Conservation (phyloP, 2,329 filamentous ascomycete genomes). For the Nothomitra cinnamomea region DNA sequence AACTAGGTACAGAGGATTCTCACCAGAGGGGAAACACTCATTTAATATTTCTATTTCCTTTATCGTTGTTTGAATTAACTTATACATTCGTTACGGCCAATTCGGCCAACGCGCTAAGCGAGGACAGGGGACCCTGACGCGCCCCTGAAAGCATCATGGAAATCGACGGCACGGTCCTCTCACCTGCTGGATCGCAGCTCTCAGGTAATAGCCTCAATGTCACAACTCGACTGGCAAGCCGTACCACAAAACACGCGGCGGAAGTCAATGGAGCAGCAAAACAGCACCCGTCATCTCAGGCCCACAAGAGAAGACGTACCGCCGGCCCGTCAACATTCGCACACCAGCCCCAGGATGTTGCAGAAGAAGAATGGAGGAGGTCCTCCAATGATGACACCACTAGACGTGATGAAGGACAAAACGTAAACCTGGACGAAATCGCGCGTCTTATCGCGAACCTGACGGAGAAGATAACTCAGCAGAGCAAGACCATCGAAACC, state of each 20-base stretch:
- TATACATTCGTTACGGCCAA: too few relatives aligned
- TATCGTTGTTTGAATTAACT: too few relatives aligned
- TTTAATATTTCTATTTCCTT: too few relatives aligned
- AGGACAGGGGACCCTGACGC: too few relatives aligned
- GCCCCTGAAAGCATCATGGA: too few relatives aligned
- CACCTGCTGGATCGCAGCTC: background rate
- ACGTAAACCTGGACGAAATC: background rate
- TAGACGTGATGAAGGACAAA: background rate
- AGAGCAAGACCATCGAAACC: background rate
- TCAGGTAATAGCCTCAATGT: background rate
- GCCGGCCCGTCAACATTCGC: background rate
- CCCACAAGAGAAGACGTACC: background rate
- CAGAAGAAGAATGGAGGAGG: background rate
- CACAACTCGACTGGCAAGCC: background rate
- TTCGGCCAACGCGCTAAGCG: too few relatives aligned
- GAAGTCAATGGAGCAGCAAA: background rate
- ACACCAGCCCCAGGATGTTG: background rate
- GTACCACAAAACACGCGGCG: background rate
- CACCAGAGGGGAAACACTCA: too few relatives aligned
- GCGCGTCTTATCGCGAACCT: background rate
- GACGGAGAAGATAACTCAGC: background rate
- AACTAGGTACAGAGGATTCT: too few relatives aligned
- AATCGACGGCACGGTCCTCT: background rate
- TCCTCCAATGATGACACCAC: background rate
- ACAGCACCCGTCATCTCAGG: background rate